phyloP scores from a whole-genome alignment of 2,329 filamentous ascomycete species.

The Penicillium sp. region DNA sequence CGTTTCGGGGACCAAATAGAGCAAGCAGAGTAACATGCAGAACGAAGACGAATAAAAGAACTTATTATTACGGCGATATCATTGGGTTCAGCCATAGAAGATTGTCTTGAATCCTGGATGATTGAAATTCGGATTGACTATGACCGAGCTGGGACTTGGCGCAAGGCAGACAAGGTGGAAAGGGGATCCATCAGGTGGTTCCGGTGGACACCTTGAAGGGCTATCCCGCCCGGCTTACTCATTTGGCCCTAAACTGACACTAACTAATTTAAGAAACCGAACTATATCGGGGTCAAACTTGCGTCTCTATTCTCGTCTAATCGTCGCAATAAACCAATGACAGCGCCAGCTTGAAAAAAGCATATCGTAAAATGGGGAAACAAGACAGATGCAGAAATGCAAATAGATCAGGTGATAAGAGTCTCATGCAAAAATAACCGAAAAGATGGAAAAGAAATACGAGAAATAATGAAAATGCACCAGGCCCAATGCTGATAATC shows the following conservation, averaged over 20 bases:
- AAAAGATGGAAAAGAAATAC: neutral
- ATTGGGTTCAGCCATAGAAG: neutral
- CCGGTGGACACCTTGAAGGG: neutral
- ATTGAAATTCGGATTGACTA: neutral
- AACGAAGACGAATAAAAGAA: neutral
- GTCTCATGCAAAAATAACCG: neutral
- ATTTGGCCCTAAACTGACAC: neutral
- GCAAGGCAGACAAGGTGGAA: constrained; percentile 20
- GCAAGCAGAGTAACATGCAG: neutral
- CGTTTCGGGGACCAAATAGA: constrained; percentile 3
- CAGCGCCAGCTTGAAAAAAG: neutral
- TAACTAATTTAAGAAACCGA: constrained; percentile 17
- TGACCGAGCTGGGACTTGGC: neutral
- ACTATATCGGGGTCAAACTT: constrained; percentile 16
- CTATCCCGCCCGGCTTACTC: constrained; percentile 19
- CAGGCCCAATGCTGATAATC: constrained; percentile 1
- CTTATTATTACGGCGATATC: neutral
- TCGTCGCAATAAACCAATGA: constrained; percentile 4
- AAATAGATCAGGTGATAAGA: neutral
- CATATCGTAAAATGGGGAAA: neutral
- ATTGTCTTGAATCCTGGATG: neutral
- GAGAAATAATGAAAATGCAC: neutral
- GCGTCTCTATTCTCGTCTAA: constrained; percentile 16
- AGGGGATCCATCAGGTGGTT: neutral
- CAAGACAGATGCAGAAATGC: neutral